Evolutionary conservation across 78 protist genomes (phyloP), one percentile per base, ranked within the genome.

Genomic region (Dictyostelium capitatum): DNA sequence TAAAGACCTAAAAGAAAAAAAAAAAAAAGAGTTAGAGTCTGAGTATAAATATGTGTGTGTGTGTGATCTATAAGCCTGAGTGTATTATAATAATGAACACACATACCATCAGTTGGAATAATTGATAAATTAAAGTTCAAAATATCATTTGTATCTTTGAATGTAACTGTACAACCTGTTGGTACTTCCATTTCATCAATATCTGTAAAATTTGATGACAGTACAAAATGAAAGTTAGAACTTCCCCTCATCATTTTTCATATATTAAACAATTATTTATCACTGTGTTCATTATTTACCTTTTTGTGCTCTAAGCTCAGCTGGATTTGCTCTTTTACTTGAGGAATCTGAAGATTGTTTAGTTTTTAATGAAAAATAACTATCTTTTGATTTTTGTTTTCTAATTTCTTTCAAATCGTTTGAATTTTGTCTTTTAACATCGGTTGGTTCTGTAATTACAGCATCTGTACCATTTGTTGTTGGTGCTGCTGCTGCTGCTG

Each of bases 251-350:
- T n/a, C n/a, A n/a, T n/a, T n/a, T n/a, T n/a, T n/a, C n/a, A n/a
- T n/a, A n/a, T n/a, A n/a, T n/a, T n/a, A n/a, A n/a, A n/a, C n/a
- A n/a, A n/a, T n/a, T n/a, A n/a, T n/a, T n/a, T n/a, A n/a, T n/a
- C n/a, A n/a, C n/a, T n/a, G n/a, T n/a, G n/a, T n/a, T 67, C 10
- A 15, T 37, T 41, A 23, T 0, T 70, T 30, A 79, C 89, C 96
- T 79, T 92, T 92, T 80, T 92, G 96, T 25, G 89, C 91, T 81
- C 96, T 89, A 6, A 92, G 64, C 46, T 92, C 91, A 15, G 96
- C 90, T 50, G 96, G 92, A 47, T 92, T 92, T 0, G 90, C 87
- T 85, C 89, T 92, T 43, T 65, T 82, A 19, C 57, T 37, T 17
- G 67, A 19, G 3, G 69, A 28, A 9, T 89, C 90, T 41, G 90